phyloP scores from a whole-genome alignment of 768 basidiomycete genomes.

The Leucosporidium scottii region DNA sequence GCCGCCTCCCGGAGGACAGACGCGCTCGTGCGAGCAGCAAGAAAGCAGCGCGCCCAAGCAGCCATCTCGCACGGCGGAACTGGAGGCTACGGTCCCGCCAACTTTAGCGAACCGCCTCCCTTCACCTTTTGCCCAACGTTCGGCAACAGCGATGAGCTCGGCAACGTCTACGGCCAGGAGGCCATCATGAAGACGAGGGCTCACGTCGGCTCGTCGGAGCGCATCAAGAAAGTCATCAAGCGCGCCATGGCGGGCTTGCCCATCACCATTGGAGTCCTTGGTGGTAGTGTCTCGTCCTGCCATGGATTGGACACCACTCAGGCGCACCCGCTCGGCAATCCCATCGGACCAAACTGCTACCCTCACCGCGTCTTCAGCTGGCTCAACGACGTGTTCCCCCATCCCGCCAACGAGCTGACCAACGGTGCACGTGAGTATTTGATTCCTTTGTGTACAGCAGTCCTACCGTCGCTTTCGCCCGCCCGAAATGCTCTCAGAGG shows the following conservation, averaged over 20 bases:
- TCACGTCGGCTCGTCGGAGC: constrained; percentile 34
- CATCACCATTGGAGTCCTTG: constrained; percentile 38
- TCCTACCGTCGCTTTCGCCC: no score
- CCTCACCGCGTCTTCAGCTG: constrained; percentile 92
- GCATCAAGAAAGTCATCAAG: constrained; percentile 36
- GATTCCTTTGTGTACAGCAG: neutral
- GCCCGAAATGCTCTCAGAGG: neutral
- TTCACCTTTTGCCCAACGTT: constrained; percentile 88
- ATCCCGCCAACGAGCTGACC: constrained; percentile 93
- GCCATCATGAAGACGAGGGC: constrained; percentile 50
- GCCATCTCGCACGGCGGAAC: constrained; percentile 29
- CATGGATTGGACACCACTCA: constrained; percentile 38
- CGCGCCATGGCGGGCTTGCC: constrained; percentile 39
- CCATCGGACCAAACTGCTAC: constrained; percentile 52
- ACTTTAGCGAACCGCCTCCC: constrained; percentile 50
- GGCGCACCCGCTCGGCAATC: constrained; percentile 39
- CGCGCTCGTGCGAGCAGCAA: constrained; percentile 21
- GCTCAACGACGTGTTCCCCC: constrained; percentile 97
- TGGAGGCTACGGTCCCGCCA: constrained; percentile 35
- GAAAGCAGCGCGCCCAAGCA: constrained; percentile 31
- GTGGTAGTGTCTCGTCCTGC: constrained; percentile 36
- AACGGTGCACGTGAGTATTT: constrained; percentile 63
- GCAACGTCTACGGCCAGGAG: constrained; percentile 66
- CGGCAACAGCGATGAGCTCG: constrained; percentile 73
- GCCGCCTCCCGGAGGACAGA: constrained; percentile 34